Evolutionary conservation across 176 grass and related monocot genomes (phyloP), one percentile per base, ranked within the genome.

Genomic region (Hyparrhenia diplandra): DNA sequence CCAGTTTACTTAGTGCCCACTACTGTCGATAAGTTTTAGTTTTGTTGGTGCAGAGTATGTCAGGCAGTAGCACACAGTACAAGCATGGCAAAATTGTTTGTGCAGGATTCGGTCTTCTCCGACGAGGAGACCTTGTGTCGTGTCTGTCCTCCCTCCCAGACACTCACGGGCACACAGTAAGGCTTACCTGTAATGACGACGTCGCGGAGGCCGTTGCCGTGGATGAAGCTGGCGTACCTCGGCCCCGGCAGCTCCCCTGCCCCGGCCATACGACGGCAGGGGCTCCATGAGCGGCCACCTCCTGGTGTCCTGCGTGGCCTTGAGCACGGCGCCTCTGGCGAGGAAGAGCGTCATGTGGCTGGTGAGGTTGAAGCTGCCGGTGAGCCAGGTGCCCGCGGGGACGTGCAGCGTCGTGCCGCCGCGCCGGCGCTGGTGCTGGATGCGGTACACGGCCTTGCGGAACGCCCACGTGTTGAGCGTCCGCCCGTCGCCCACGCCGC

Each of bases 301-400:
- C n/a, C n/a, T n/a, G n/a, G n/a, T n/a, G n/a, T n/a, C n/a, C n/a
- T n/a, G 49, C 45, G 79, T 90, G 64, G 91, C 91, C 81, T 88
- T 91, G 58, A 97, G 76, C 80, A 91, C 84, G 21, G 94, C 88
- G 41, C 91, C 94, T 64, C 65, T 94, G 71, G 84, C 94, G 42
- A 97, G 81, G 75, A 87, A 93, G 1, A 97, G 81, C 41, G 94
- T 97, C 91, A 97, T 97, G 68, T 97, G 91, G 88, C 94, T 93
- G 76, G 89, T 97, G 75, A 97, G 89, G 57, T 97, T 93, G 84
- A 97, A 97, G 84, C 84, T 89, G 32, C 91, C 94, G 57, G 94
- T 91, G 84, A 97, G 85, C 94, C 94, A 97, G 24, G 90, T 70
- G 29, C 91, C 91, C 4, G 94, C 62, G 1, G 91, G 91, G 0